Conservation (phyloP, 2,329 filamentous ascomycete species). For the Apiospora pterosperma region DNA sequence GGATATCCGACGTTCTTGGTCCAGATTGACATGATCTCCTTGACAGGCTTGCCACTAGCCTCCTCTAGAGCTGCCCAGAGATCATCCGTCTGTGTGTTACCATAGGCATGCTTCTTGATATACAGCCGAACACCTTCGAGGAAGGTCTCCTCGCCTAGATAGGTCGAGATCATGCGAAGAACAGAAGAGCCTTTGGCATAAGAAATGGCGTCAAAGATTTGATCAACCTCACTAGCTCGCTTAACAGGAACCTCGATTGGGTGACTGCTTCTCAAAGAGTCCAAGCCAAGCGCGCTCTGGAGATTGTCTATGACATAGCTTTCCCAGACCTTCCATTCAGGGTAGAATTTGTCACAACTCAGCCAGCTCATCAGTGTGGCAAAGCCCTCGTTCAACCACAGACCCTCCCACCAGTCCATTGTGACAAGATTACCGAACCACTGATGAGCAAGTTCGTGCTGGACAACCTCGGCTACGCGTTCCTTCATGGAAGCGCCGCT, state of each 20-base stretch:
- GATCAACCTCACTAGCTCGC: constrained; percentile 92
- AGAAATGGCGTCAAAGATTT: constrained; percentile 97
- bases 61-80: constrained; percentile 85
- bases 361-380: constrained; percentile 87
- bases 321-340: constrained; percentile 98
- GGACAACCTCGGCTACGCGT: constrained; percentile 89
- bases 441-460: constrained; percentile 95
- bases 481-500: constrained; percentile 88
- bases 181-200: constrained; percentile 97
- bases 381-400: constrained; percentile 95
- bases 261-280: constrained; percentile 90
- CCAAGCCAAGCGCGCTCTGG: constrained; percentile 80
- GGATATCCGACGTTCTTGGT: constrained; percentile 95
- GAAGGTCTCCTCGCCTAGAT: constrained; percentile 88
- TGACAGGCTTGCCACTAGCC: constrained; percentile 87
- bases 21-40: constrained; percentile 91
- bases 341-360: constrained; percentile 85
- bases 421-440: constrained; percentile 98
- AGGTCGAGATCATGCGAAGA: constrained; percentile 94
- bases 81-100: constrained; percentile 88
- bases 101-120: constrained; percentile 94
- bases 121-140: constrained; percentile 88
- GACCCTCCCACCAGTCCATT: constrained; percentile 97
- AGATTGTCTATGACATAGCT: constrained; percentile 91
- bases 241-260: constrained; percentile 96